Evolutionary conservation across 768 basidiomycete species (phyloP).

Genomic region (Mycena belliarum): DNA sequence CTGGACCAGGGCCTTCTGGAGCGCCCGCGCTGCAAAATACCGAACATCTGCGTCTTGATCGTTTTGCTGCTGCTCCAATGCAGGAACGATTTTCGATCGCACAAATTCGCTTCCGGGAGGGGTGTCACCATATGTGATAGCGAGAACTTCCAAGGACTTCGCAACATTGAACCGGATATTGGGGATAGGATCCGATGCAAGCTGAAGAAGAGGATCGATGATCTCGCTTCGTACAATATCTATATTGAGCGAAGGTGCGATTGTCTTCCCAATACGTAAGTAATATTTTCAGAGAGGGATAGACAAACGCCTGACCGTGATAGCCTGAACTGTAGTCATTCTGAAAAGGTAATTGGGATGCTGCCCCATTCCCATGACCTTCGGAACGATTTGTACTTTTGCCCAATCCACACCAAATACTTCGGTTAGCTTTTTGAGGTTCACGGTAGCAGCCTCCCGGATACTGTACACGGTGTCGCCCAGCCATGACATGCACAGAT

Average conservation of each 20-base stretch:
- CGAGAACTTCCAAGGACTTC: slow-evolving; percentile 90
- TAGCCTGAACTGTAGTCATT: slow-evolving; percentile 99
- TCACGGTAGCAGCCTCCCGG: slow-evolving; percentile 96
- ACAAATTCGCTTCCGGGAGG: slow-evolving; percentile 77
- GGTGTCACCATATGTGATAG: slow-evolving; percentile 60
- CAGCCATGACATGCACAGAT: slow-evolving; percentile 98
- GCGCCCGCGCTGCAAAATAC: slow-evolving; percentile 85
- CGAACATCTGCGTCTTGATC: slow-evolving; percentile 96
- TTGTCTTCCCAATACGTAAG: slow-evolving; percentile 62
- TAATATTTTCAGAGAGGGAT: slow-evolving; percentile 5
- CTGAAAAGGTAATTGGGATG: slow-evolving; percentile 97
- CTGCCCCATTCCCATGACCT: slow-evolving; percentile 94
- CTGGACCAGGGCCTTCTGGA: slow-evolving; percentile 50
- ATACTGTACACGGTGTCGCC: slow-evolving; percentile 99
- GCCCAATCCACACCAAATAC: slow-evolving; percentile 99
- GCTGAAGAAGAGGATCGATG: slow-evolving; percentile 77
- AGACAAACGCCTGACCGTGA: slow-evolving; percentile 65
- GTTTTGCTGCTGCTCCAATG: slow-evolving; percentile 80
- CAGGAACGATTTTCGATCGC: slow-evolving; percentile 74
- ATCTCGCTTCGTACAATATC: slow-evolving; percentile 85
- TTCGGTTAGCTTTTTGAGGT: slow-evolving; percentile 94
- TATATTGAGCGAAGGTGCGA: slow-evolving; percentile 84
- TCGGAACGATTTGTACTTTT: slow-evolving; percentile 88
- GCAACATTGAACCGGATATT: slow-evolving; percentile 99
- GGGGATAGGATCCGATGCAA: slow-evolving; percentile 90